A percentile compares a stretch with the other conserved stretches of the same genome.
phyloP scores from a whole-genome alignment of 2,329 filamentous ascomycete genomes.

The Cryphonectria carpinicola region DNA sequence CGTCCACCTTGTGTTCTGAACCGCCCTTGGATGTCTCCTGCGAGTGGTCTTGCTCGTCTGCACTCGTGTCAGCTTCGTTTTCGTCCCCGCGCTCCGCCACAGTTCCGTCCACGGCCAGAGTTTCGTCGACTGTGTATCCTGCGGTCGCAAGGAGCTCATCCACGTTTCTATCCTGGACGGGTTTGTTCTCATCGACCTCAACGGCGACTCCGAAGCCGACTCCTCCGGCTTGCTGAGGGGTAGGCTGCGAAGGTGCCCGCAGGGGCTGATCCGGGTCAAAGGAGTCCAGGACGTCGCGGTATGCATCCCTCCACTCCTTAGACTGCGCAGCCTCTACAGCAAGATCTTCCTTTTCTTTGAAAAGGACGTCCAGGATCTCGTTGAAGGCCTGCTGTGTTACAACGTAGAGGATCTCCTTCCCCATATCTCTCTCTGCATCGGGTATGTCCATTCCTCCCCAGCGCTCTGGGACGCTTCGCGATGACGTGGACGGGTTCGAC shows the following conservation, averaged over 20 bases:
- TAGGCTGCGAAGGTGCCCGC: conserved; percentile 11
- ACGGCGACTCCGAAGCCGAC: conserved; percentile 30
- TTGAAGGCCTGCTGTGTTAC: conserved; percentile 92
- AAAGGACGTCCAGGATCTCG: conserved; percentile 85
- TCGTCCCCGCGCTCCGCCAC: conserved; percentile 29
- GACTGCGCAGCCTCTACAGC: conserved; percentile 70
- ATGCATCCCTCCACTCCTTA: conserved; percentile 62
- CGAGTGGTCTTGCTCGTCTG: conserved; percentile 28
- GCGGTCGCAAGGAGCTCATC: conserved; percentile 48
- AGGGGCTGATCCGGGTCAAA: conserved; percentile 39
- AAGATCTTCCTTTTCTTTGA: conserved; percentile 78
- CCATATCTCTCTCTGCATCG: conserved; percentile 79
- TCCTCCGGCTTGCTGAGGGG: conserved; percentile 28
- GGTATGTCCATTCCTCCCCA: conserved; percentile 81
- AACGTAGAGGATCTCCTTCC: conserved; percentile 88
- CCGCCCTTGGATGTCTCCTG: conserved; percentile 12
- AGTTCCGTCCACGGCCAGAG: conserved; percentile 15
- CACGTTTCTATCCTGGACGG: conserved; percentile 39
- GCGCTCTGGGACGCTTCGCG: conserved; percentile 71
- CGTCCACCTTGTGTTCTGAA: conserved; percentile 31
- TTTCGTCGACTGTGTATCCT: conserved; percentile 48
- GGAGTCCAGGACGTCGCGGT: conserved; percentile 51
- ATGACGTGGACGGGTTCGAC: conserved; percentile 75
- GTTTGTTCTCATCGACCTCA: conserved; percentile 31
- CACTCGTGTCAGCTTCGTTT: conserved; percentile 25